A percentile compares a stretch with the other conserved stretches of the same genome.
phyloP scores from a whole-genome alignment of 306 rosid species.

The Dryas octopetala region DNA sequence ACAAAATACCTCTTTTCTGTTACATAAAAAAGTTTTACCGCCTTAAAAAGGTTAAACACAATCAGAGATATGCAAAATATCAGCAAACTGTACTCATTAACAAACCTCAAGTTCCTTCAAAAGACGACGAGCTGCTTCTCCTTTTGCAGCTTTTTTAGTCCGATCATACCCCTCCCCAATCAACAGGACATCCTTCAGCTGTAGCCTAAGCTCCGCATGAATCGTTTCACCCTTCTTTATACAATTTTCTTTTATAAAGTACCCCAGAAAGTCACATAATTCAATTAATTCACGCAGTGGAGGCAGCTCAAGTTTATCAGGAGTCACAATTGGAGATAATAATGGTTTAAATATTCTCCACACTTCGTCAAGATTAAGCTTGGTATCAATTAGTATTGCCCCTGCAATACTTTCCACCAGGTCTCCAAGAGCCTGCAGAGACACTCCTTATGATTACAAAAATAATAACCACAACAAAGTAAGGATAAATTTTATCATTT shows the following conservation, averaged over 20 bases:
- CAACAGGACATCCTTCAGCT: constrained; percentile 57
- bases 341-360: constrained; percentile 81
- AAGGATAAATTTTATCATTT: background rate
- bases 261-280: constrained; percentile 73
- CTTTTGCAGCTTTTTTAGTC: constrained; percentile 64
- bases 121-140: constrained; percentile 72
- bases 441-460: constrained; percentile 19
- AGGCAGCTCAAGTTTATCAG: constrained; percentile 87
- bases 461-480: background rate
- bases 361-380: constrained; percentile 71
- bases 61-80: background rate
- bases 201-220: constrained; percentile 61
- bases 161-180: constrained; percentile 51
- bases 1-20: constrained; percentile 66
- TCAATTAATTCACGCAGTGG: constrained; percentile 67
- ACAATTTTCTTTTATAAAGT: constrained; percentile 56
- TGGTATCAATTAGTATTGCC: constrained; percentile 78
- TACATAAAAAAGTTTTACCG: constrained; percentile 12
- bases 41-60: background rate
- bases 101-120: constrained; percentile 75
- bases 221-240: constrained; percentile 46
- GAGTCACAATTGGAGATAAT: constrained; percentile 89
- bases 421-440: constrained; percentile 83
- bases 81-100: background rate
- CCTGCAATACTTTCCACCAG: constrained; percentile 93